Percentiles rank a stretch among this genome's conserved stretches.
phyloP scores from a whole-genome alignment of 805 yeast species.

The Saitoella complicata region DNA sequence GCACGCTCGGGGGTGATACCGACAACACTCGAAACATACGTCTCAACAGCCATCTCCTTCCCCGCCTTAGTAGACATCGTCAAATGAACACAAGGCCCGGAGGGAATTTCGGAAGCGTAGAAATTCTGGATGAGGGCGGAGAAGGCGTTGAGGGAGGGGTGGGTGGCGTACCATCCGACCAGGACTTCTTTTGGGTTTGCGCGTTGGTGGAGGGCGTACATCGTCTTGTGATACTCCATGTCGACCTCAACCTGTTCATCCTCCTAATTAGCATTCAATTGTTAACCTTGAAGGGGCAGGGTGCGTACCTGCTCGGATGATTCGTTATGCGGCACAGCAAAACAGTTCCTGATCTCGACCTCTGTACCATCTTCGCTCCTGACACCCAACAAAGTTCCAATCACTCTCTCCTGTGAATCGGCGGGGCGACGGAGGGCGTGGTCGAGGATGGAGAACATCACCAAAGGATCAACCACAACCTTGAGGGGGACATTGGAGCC shows the following conservation, averaged over 20 bases:
- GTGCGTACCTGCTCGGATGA: slow-evolving; percentile 40
- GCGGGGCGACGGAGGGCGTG: slow-evolving; percentile 43
- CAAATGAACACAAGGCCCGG: slow-evolving; percentile 52
- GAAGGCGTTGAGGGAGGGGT: slow-evolving; percentile 45
- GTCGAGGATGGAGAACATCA: slow-evolving; percentile 61
- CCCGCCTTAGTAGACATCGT: slow-evolving; percentile 47
- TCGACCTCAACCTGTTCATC: slow-evolving; percentile 41
- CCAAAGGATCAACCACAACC: slow-evolving; percentile 21
- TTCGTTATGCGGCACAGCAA: slow-evolving; percentile 67
- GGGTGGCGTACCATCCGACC: slow-evolving; percentile 61
- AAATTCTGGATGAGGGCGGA: slow-evolving; percentile 70
- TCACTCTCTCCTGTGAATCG: slow-evolving; percentile 37
- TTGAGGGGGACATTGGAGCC: slow-evolving; percentile 8
- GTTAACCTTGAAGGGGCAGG: too few relatives aligned
- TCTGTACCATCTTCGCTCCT: slow-evolving; percentile 72
- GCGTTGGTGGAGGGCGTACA: slow-evolving; percentile 55
- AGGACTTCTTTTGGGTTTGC: slow-evolving; percentile 65
- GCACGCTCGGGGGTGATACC: slow-evolving; percentile 30
- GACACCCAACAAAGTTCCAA: slow-evolving; percentile 68
- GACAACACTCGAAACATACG: slow-evolving; percentile 65
- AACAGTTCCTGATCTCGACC: slow-evolving; percentile 57
- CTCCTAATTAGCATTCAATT: not conserved
- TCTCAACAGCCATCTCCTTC: slow-evolving; percentile 38
- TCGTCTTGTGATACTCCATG: slow-evolving; percentile 54
- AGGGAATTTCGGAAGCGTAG: slow-evolving; percentile 34